Conservation (phyloP, 495 filamentous ascomycete genomes). For the Polyplosphaeria fusca region DNA sequence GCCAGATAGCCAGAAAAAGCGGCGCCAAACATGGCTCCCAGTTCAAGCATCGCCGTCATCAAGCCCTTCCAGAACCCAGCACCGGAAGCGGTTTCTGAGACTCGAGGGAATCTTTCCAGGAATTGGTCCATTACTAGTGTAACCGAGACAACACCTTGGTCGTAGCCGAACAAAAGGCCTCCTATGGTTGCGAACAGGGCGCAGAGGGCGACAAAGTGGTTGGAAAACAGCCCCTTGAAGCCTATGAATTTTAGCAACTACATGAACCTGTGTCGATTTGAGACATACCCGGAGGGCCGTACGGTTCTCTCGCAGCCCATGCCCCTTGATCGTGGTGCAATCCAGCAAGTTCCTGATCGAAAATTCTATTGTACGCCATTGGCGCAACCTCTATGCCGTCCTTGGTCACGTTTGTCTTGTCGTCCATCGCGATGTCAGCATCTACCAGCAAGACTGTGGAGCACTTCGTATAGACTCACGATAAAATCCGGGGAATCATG, state of each 20-base stretch:
- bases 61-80: slow-evolving; percentile 59
- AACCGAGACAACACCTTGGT: slow-evolving; percentile 54
- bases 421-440: slow-evolving; percentile 1
- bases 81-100: slow-evolving; percentile 45
- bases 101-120: slow-evolving; percentile 48
- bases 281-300: slow-evolving; percentile 27
- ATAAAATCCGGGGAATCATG: not conserved
- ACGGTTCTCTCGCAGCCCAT: slow-evolving; percentile 11
- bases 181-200: slow-evolving; percentile 56
- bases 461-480: not conserved
- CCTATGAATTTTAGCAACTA: slow-evolving; percentile 29
- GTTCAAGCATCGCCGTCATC: slow-evolving; percentile 59
- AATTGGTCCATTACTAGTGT: slow-evolving; percentile 60
- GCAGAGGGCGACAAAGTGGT: slow-evolving; percentile 52
- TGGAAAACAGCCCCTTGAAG: slow-evolving; percentile 49
- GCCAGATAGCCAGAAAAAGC: slow-evolving; percentile 59
- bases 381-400: slow-evolving; percentile 6
- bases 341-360: slow-evolving; percentile 6
- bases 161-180: slow-evolving; percentile 58
- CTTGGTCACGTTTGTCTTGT: not conserved
- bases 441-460: not conserved
- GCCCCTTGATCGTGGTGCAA: not conserved
- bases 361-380: not conserved
- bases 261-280: not conserved
- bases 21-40: slow-evolving; percentile 54